Evolutionary conservation across 257 asterid species (phyloP).

Genomic region (Coffea eugenioides): DNA sequence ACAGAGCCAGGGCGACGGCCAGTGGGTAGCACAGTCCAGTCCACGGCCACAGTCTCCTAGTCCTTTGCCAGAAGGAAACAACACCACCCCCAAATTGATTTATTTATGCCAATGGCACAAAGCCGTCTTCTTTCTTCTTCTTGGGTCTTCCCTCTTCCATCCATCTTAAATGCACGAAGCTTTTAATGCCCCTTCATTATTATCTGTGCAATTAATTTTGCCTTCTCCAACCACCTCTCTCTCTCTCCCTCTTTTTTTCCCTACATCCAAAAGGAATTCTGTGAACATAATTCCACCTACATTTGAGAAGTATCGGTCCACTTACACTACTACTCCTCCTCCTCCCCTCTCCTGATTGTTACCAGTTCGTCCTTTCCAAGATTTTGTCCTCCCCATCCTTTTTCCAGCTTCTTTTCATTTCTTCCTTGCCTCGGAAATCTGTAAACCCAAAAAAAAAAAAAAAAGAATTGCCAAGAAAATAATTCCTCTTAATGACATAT

Average conservation of each 20-base stretch:
- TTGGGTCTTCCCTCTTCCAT: background rate
- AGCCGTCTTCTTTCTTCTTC: background rate
- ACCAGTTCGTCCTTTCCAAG: background rate
- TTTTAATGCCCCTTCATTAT: constrained; percentile 21
- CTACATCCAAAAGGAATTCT: background rate
- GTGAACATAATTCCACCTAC: background rate
- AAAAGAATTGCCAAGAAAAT: background rate
- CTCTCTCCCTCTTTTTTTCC: background rate
- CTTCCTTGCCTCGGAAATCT: background rate
- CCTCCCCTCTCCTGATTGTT: background rate
- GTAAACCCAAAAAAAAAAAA: background rate
- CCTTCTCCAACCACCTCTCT: constrained; percentile 21
- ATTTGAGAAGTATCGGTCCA: background rate
- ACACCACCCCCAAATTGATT: constrained; percentile 12
- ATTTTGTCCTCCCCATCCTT: background rate
- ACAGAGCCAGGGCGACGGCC: too few relatives aligned
- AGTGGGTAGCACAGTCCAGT: too few relatives aligned
- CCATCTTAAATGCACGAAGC: constrained; percentile 33
- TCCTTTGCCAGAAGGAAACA: background rate
- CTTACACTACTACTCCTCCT: background rate
- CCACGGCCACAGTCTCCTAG: background rate
- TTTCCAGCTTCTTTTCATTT: background rate
- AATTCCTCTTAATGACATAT: background rate
- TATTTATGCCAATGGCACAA: background rate
- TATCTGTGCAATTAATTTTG: constrained; percentile 4